Base-by-base conservation (phyloP, 345 rosid genomes). In the Geranium brycei region DNA sequence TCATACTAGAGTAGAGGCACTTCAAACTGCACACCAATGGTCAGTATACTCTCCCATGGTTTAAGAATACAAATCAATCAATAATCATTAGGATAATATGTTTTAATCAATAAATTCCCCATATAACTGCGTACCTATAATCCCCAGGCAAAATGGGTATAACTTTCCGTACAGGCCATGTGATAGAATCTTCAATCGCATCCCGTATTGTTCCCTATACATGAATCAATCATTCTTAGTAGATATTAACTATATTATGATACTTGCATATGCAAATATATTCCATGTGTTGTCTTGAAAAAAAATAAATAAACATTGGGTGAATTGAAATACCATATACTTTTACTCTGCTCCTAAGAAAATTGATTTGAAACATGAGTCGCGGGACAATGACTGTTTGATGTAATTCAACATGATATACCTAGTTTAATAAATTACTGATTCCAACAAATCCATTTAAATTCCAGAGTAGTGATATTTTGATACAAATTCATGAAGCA, bases 111-210 rank as follows among this genome's bases (percentile, higher is more conserved):
- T 35, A 47, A 7, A 17, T 17, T 64, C 16, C 16, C 31, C 10
- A 17, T 17, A 17, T 19, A 38, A 51, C 19, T 5, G 11, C 16
- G 5, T 72, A 87, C 97, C 96, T 87, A 73, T 92, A 89, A 78
- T 92, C 97, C 59, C 97, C 98, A n/a, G 97, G 91, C 53, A 87
- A 31, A 73, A 89, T 87, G 6, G 86, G 78, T 60, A 86, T 69
- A 65, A 87, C 85, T 66, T 92, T 83, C 71, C 97, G 73, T 62
- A 92, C 86, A 4, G 98, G 98, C 98, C 98, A 92, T 51, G 89
- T 92, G 41, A 92, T 64, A 16, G 91, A 83, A 78, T 87, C 98
- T 77, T 92, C 98, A 61, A 92, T 60, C 17, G 97, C 95, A 69
- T 92, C 87, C 55, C 68, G 66, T 47, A 89, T 89, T 13, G 89